Evolutionary conservation across 495 filamentous ascomycete genomes (phyloP).

Genomic region (Pyrenopolyporus hunteri): DNA sequence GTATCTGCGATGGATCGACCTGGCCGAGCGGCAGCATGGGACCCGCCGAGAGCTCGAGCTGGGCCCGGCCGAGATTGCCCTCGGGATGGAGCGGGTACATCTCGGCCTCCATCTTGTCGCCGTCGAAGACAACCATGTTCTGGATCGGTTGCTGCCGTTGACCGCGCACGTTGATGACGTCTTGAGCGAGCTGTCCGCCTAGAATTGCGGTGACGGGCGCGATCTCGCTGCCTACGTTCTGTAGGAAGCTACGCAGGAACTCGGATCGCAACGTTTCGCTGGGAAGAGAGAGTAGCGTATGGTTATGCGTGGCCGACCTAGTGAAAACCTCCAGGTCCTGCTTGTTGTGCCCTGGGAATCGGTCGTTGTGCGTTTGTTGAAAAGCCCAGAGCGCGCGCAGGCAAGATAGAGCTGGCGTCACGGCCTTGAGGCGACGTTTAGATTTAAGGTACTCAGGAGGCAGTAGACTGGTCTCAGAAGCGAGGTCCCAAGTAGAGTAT

Average conservation of each 20-base stretch:
- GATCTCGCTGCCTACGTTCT: constrained; percentile 81
- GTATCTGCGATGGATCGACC: constrained; percentile 24
- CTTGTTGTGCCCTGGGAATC: constrained; percentile 41
- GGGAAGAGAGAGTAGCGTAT: constrained; percentile 78
- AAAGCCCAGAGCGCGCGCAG: constrained; percentile 86
- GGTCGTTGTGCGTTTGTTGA: constrained; percentile 49
- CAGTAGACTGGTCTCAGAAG: constrained; percentile 73
- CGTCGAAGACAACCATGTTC: constrained; percentile 92
- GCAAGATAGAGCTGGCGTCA: constrained; percentile 81
- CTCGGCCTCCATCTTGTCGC: constrained; percentile 73
- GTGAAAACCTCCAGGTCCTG: constrained; percentile 74
- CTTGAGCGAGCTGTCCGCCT: constrained; percentile 89
- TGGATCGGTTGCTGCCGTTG: constrained; percentile 91
- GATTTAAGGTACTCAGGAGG: constrained; percentile 70
- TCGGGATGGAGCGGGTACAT: constrained; percentile 83
- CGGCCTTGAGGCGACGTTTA: constrained; percentile 70
- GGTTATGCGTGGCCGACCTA: constrained; percentile 72
- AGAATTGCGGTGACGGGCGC: constrained; percentile 88
- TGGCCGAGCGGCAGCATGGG: constrained; percentile 29
- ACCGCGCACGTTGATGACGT: constrained; percentile 95
- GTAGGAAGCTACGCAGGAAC: constrained; percentile 80
- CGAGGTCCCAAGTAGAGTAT: constrained; percentile 81
- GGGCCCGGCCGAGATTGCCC: constrained; percentile 51
- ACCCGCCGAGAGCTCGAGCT: constrained; percentile 36
- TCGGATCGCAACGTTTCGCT: constrained; percentile 74